Evolutionary conservation across 2,329 filamentous ascomycete species (phyloP), one percentile per base, ranked within the genome.

Genomic region (Fusarium lateritium): DNA sequence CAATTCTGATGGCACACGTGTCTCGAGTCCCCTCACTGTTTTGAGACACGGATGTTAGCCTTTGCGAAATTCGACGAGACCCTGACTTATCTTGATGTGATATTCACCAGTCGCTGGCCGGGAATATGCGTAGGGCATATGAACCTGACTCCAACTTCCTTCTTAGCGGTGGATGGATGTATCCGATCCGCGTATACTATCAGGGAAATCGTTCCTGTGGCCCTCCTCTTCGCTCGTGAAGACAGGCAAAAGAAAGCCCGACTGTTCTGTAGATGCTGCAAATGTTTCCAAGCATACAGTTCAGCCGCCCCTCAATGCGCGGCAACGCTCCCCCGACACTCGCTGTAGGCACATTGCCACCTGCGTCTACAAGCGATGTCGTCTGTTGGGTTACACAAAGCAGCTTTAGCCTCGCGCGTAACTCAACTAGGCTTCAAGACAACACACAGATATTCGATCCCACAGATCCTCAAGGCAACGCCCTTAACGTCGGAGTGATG

Each of bases 1-100:
- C 45, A 24, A 40, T 50, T 51, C 42, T 43, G 19, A 43, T 46
- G 54, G 60, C 62, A 62, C 64, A 60, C 38, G 44, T 55, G 51
- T 67, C 60, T 65, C 56, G 62, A 38, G 36, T 65, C 54, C 60
- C 60, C 56, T 65, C 55, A 55, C 56, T 36, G 14, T 33, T 40
- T 34, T 44, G 22, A 52, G 49, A 55, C 42, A 34, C 26, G 38
- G 24, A 50, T 52, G n/a, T 43, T 14, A 57, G 21, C 38, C 7
- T n/a, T n/a, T n/a, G 24, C 22, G 33, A 17, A 19, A 24, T 40
- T 31, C 42, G 31, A 31, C 24, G 13, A 34, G 51, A 26, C 45
- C 22, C 13, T 22, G 31, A 42, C 19, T 42, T 6, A 44, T 21
- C 38, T 36, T 56, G 17, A 9, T 40, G 11, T 40, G 13, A 19